These are phyloP conservation scores for Apophysomyces trapeziformis DNA, from an alignment of 371 early-diverging fungal genomes.

Conservation along the genomic window DNA sequence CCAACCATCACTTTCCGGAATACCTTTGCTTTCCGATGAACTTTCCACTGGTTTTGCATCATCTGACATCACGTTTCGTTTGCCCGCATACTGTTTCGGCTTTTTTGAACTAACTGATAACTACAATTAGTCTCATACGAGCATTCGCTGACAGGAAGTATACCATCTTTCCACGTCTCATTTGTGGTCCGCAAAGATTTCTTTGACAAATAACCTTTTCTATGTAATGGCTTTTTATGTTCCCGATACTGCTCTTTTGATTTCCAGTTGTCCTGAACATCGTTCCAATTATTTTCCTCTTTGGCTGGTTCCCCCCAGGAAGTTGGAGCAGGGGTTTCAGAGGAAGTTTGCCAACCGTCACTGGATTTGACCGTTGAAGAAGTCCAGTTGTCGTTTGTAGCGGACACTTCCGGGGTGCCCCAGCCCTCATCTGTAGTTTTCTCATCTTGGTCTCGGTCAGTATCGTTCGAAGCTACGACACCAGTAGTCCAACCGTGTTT, in stretches of 20 bases:
- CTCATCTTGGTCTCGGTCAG: neutral
- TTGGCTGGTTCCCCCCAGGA: neutral
- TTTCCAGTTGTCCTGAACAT: neutral
- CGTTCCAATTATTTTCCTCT: neutral
- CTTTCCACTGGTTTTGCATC: no score
- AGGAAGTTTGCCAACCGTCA: neutral
- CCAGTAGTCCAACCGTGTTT: neutral
- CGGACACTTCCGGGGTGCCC: neutral
- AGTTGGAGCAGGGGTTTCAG: constrained; percentile 6
- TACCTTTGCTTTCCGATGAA: no score
- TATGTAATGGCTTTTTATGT: neutral
- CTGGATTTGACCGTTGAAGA: neutral
- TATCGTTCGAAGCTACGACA: neutral
- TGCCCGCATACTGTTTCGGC: no score
- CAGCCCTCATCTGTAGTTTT: neutral
- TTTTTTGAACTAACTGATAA: no score
- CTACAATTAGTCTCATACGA: no score
- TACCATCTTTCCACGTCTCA: neutral
- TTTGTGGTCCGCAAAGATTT: neutral
- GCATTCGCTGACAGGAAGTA: neutral
- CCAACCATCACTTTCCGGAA: no score
- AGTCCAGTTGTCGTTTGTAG: neutral
- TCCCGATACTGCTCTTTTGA: no score
- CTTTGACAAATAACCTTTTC: constrained; percentile 1
- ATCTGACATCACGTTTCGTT: no score